Evolutionary conservation across 2,329 filamentous ascomycete genomes (phyloP), one percentile per base, ranked within the genome.

Genomic region (Sphaerulina musiva): DNA sequence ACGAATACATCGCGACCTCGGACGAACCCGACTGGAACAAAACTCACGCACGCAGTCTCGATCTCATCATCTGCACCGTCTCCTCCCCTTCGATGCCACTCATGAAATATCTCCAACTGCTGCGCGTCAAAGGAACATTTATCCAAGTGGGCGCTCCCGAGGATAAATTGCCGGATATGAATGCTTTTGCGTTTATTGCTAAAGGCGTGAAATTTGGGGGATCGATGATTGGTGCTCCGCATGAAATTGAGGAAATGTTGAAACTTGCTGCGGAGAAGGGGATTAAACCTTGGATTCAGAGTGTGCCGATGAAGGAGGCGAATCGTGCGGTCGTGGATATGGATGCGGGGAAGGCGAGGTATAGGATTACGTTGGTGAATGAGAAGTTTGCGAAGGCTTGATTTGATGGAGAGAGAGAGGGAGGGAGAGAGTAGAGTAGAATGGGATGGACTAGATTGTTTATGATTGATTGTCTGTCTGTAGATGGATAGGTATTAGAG

Each of bases 81-180:
- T 80, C 78, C 2, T 73, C 70, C 6, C 74, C 77, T 2, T 76
- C 81, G 12, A 85, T 88, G 82, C 84, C 84, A 0, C 66, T 87
- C 23, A 67, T 71, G 48, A 71, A 79, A 45, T 88, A 87, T 68
- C 72, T 89, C 53, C 63, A 71, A 11, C 73, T 89, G 7, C 73
- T 88, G 34, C 75, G 78, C 55, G 70, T 76, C 12, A 76, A 80
- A 46, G 84, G 85, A 4, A 75, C 74, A 11, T 82, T 86, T 61
- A 77, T 86, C 53, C 82, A 86, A 69, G 76, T 89, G 46, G 85
- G 84, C 29, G 79, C 79, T 1, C 85, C 85, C 0, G 85, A 89
- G 64, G 70, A 76, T 69, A 70, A 71, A 50, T 61, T 77, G 2
- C 81, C 80, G 2, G 70, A 72, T 4, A 74, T 86, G 63, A 51